Base-by-base conservation (phyloP, 2,329 filamentous ascomycete genomes). In the Cryoendolithus antarcticus region DNA sequence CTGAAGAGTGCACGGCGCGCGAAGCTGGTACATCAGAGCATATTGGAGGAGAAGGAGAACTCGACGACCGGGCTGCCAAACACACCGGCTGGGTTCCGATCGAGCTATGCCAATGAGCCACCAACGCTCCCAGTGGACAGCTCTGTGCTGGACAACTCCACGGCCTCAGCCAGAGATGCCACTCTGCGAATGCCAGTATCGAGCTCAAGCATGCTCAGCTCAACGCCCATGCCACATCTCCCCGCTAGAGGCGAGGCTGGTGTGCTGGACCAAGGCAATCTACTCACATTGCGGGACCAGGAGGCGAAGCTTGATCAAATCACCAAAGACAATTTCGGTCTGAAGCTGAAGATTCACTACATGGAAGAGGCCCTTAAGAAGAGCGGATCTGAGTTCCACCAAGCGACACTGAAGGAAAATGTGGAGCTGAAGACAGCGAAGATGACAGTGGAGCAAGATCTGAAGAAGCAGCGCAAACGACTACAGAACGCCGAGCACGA, bases 331-430 rank as follows among this genome's bases (percentile, higher is more conserved):
- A 98, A 98, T 57, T 98, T 96, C 57, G 86, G 86, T 15, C 70
- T 98, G 39, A 96, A 96, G 62, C 73, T 96, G 51, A 95, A 94
- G 62, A 94, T 96, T 38, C 86, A 96, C 61, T 98, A 93, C 59
- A 72, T 98, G 40, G 86, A 98, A 59, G 86, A 96, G 51, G 84
- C 85, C 9, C 65, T 98, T 36, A 76, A 80, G 38, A 94, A 93
- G 59, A 77, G 82, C 39, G 89, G 89, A 1, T 86, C 85, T 6
- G 86, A 88, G 40, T 91, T 88, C 66, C 93, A 88, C 53, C 82
- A 93, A 59, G 77, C 78, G 24, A 86, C 89, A 3, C 67, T 98
- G 21, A 86, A 84, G 57, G 91, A 98, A 62, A 98, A 98, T 57
- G 93, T 91, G 3, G 88, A 93, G 48, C 75, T 98, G 39, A 96